These are phyloP conservation scores for Aspergillus uvarum DNA, from an alignment of 2,329 filamentous ascomycete genomes.

Conservation along the genomic window DNA sequence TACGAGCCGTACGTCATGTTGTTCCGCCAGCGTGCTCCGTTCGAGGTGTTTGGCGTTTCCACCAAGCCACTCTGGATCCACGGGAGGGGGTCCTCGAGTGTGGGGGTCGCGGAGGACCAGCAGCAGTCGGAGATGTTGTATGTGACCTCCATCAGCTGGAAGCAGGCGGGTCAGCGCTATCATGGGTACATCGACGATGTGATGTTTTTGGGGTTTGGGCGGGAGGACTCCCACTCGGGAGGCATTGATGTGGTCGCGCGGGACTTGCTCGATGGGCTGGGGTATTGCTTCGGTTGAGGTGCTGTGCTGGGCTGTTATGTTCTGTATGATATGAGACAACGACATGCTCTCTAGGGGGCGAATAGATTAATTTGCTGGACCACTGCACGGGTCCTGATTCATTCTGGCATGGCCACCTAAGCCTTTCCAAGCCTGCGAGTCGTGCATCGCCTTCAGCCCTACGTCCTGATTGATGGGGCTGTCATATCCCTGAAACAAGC, in stretches of 20 bases:
- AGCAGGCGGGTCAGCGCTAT: slow-evolving; percentile 47
- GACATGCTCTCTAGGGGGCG: no score
- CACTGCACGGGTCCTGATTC: no score
- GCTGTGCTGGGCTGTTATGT: no score
- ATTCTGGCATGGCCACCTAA: no score
- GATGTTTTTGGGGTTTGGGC: slow-evolving; percentile 56
- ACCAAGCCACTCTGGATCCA: slow-evolving; percentile 56
- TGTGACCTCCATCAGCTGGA: slow-evolving; percentile 59
- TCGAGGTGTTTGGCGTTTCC: slow-evolving; percentile 53
- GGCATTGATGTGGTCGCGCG: slow-evolving; percentile 54
- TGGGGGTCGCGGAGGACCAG: slow-evolving; percentile 24
- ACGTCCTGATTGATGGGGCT: neutral
- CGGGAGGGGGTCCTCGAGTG: slow-evolving; percentile 42
- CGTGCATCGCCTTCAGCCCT: neutral
- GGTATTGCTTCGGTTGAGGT: slow-evolving; percentile 11
- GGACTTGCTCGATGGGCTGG: slow-evolving; percentile 50
- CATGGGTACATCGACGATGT: slow-evolving; percentile 59
- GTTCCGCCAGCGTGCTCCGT: slow-evolving; percentile 51
- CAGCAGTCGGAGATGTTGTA: slow-evolving; percentile 57
- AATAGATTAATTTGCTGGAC: no score
- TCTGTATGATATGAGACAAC: neutral
- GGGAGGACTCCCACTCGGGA: slow-evolving; percentile 53
- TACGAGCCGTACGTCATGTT: slow-evolving; percentile 60
- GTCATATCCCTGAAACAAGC: neutral
- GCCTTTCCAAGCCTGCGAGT: neutral